Conservation (phyloP, 352 stramenopile genomes). For the Pythium volutum region DNA sequence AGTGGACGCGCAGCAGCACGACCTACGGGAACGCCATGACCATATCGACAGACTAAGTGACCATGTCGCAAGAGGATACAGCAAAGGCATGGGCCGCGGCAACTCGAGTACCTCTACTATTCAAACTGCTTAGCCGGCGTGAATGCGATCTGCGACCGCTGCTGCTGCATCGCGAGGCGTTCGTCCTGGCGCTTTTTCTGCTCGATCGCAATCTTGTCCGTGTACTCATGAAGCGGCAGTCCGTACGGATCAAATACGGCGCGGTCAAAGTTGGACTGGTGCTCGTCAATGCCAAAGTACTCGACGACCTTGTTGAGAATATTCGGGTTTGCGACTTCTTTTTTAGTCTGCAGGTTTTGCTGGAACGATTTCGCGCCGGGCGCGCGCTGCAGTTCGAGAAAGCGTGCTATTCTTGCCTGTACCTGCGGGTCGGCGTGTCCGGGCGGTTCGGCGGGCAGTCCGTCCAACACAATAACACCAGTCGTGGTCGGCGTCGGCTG, state of each 20-base stretch:
- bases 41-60: slow-evolving; percentile 21
- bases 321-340: slow-evolving; percentile 85
- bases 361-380: slow-evolving; percentile 43
- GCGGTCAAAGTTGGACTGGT: slow-evolving; percentile 62
- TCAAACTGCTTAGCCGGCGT: slow-evolving; percentile 12
- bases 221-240: slow-evolving; percentile 68
- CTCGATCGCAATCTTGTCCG: slow-evolving; percentile 55
- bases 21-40: slow-evolving; percentile 8
- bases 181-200: slow-evolving; percentile 57
- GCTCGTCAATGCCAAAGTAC: slow-evolving; percentile 84
- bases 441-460: slow-evolving; percentile 35
- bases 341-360: slow-evolving; percentile 68
- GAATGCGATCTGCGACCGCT: slow-evolving; percentile 27
- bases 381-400: slow-evolving; percentile 36
- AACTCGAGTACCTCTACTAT: slow-evolving; percentile 16
- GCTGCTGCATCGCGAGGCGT: slow-evolving; percentile 35
- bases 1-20: slow-evolving; percentile 21
- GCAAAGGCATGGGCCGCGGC: slow-evolving; percentile 44
- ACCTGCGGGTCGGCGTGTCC: slow-evolving; percentile 27
- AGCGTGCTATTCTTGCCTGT: slow-evolving; percentile 67
- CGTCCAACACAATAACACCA: slow-evolving; percentile 14
- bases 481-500: neutral
- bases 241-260: slow-evolving; percentile 70
- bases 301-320: slow-evolving; percentile 86
- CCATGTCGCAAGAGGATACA: slow-evolving; percentile 32